phyloP scores from a whole-genome alignment of 2,329 filamentous ascomycete genomes.

The Diaporthe helianthi region DNA sequence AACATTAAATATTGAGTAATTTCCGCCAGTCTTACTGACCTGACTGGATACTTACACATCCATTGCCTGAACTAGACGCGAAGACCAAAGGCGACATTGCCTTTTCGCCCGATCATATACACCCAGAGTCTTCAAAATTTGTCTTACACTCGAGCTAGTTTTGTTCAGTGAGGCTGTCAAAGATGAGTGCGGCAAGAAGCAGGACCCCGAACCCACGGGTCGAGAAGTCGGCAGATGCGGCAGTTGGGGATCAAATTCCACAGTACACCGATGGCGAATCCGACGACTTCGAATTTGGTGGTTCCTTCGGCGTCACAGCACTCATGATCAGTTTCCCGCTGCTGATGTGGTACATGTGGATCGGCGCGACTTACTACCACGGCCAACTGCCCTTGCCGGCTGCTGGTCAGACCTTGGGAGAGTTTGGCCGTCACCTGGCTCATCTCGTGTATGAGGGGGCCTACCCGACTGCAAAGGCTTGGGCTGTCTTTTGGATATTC shows the following conservation, averaged over 20 bases:
- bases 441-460: slow-evolving; percentile 82
- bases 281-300: slow-evolving; percentile 82
- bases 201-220: neutral
- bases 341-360: slow-evolving; percentile 99
- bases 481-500: slow-evolving; percentile 95
- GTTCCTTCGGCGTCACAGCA: slow-evolving; percentile 75
- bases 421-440: slow-evolving; percentile 76
- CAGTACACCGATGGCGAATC: slow-evolving; percentile 57
- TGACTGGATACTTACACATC: no score
- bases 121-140: neutral
- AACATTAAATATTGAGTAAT: neutral
- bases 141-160: neutral
- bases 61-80: neutral
- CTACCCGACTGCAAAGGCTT: slow-evolving; percentile 82
- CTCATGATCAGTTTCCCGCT: slow-evolving; percentile 93
- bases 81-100: neutral
- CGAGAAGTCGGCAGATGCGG: neutral
- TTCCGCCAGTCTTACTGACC: neutral
- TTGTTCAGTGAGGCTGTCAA: neutral
- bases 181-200: neutral
- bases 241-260: neutral
- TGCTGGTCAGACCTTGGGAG: slow-evolving; percentile 68
- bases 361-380: slow-evolving; percentile 90
- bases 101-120: neutral
- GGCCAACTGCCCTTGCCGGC: slow-evolving; percentile 77